A percentile compares a stretch with the other conserved stretches of the same genome.
Conservation (phyloP, 2,329 filamentous ascomycete species). For the Trichoderma semiorbis region DNA sequence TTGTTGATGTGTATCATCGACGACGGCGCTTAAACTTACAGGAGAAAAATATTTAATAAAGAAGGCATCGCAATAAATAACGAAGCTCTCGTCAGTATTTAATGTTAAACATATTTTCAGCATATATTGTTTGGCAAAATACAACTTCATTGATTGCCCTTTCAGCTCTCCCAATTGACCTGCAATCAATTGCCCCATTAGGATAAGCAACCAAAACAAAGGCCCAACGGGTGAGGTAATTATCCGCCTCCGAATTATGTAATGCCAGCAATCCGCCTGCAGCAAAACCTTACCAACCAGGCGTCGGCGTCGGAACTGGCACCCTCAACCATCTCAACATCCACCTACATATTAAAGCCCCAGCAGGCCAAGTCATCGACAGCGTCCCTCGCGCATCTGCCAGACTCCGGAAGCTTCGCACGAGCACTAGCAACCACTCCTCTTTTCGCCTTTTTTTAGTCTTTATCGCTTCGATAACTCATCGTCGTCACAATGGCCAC, state of each 20-base stretch:
- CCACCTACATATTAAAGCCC: conserved; percentile 7
- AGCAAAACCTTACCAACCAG: conserved; percentile 19
- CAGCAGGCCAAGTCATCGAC: conserved; percentile 8
- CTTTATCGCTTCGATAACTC: conserved; percentile 1
- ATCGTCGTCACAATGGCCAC: conserved; percentile 17
- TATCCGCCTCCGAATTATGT: conserved; percentile 20
- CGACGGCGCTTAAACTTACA: neutral
- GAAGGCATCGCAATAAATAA: neutral
- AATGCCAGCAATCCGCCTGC: conserved; percentile 14
- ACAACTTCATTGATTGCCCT: neutral
- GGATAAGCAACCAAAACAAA: neutral
- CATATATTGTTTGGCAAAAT: neutral
- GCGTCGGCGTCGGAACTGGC: conserved; percentile 18
- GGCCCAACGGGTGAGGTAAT: conserved; percentile 15
- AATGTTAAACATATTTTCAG: neutral
- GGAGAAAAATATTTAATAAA: neutral
- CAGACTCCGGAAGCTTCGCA: conserved; percentile 9
- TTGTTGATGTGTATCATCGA: neutral
- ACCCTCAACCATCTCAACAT: conserved; percentile 17
- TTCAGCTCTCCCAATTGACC: neutral
- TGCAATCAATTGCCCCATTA: conserved; percentile 9
- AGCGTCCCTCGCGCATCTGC: conserved; percentile 7
- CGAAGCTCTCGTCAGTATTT: neutral
- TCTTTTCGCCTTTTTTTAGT: neutral
- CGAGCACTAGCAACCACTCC: neutral